phyloP scores from a whole-genome alignment of 192 early-diverging fungal species.

The Phlyctochytrium planicorne region DNA sequence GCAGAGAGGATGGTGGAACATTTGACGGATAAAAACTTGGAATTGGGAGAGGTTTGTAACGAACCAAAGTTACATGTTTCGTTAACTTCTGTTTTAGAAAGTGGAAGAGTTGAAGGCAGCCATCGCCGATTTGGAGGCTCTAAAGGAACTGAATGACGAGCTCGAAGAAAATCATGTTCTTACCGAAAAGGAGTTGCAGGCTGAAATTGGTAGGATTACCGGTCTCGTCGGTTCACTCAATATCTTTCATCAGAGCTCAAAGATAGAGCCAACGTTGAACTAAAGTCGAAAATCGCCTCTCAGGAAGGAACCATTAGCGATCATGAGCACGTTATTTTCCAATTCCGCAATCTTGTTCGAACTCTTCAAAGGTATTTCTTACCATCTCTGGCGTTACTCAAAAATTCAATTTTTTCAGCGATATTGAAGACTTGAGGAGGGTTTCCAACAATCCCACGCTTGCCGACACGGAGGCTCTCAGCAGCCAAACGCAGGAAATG shows the following conservation, averaged over 20 bases:
- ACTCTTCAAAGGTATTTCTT: slow-evolving; percentile 65
- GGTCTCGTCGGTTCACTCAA: not conserved
- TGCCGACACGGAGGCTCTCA: slow-evolving; percentile 32
- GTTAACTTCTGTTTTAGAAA: slow-evolving; percentile 44
- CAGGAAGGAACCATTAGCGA: slow-evolving; percentile 82
- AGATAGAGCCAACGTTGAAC: slow-evolving; percentile 65
- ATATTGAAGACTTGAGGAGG: slow-evolving; percentile 53
- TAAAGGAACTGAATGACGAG: slow-evolving; percentile 89
- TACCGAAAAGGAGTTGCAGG: slow-evolving; percentile 79
- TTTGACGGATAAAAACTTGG: slow-evolving; percentile 82
- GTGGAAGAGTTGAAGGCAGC: slow-evolving; percentile 74
- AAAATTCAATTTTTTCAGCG: slow-evolving; percentile 37
- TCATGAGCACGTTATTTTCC: slow-evolving; percentile 79
- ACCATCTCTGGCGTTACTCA: slow-evolving; percentile 6
- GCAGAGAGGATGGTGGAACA: slow-evolving; percentile 83
- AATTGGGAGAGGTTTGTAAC: slow-evolving; percentile 68
- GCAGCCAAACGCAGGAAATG: slow-evolving; percentile 64
- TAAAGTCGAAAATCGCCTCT: slow-evolving; percentile 54
- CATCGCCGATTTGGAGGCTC: slow-evolving; percentile 85
- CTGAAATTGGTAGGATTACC: slow-evolving; percentile 66
- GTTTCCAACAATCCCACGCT: too few species aligned
- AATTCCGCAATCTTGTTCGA: slow-evolving; percentile 79
- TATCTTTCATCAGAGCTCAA: slow-evolving; percentile 54
- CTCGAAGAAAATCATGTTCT: slow-evolving; percentile 91
- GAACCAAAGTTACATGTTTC: slow-evolving; percentile 7